These are phyloP conservation scores for Myriosclerotinia curreyana DNA, from an alignment of 2,329 filamentous ascomycete species.

Conservation along the genomic window DNA sequence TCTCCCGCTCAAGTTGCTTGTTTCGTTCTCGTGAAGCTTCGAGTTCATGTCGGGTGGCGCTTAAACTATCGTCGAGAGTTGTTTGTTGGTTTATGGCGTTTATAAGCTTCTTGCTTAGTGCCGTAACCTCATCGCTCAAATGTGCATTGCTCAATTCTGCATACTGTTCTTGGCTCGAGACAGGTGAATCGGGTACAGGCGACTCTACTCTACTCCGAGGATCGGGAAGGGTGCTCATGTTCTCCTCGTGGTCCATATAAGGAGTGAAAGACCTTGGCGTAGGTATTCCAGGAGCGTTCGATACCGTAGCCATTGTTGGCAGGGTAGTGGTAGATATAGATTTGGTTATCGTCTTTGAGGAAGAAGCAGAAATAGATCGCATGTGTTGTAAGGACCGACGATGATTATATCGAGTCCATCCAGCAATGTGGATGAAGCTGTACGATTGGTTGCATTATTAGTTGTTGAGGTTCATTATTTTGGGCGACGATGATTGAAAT, in stretches of 20 bases:
- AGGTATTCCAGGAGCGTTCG: conserved; percentile 31
- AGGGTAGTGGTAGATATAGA: conserved; percentile 43
- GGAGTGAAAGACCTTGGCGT: conserved; percentile 35
- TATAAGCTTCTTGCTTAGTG: conserved; percentile 91
- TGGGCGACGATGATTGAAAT: background rate
- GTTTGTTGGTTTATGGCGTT: conserved; percentile 98
- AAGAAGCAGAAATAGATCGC: conserved; percentile 15
- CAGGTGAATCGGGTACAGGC: conserved; percentile 42
- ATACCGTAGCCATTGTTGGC: conserved; percentile 41
- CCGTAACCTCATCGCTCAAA: conserved; percentile 69
- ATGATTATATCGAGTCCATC: conserved; percentile 48
- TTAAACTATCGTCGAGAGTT: conserved; percentile 81
- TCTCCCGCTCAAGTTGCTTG: conserved; percentile 59
- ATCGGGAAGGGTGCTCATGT: conserved; percentile 68
- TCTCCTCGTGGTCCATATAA: conserved; percentile 52
- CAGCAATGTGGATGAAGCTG: conserved; percentile 53
- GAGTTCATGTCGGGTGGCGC: conserved; percentile 78
- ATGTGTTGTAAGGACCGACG: conserved; percentile 20
- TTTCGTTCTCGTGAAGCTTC: conserved; percentile 68
- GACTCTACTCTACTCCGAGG: conserved; percentile 55
- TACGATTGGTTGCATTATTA: conserved; percentile 16
- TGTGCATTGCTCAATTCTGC: conserved; percentile 52
- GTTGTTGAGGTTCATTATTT: background rate
- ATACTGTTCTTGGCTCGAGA: conserved; percentile 45
- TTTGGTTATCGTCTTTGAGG: conserved; percentile 35